phyloP scores from a whole-genome alignment of 768 basidiomycete genomes.

The Mycena indigotica region DNA sequence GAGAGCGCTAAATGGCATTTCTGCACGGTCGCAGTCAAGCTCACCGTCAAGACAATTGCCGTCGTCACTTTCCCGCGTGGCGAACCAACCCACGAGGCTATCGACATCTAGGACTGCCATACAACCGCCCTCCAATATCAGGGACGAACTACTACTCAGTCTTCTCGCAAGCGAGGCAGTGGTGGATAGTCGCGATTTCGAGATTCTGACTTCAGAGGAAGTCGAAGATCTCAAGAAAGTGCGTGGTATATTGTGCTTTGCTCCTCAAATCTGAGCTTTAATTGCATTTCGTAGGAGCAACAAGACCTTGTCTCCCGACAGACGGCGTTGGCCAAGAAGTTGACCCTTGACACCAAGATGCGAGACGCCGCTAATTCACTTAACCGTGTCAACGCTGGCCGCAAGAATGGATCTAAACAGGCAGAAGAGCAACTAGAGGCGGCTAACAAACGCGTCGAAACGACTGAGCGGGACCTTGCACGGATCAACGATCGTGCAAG shows the following conservation, averaged over 20 bases:
- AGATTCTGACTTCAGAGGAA: constrained; percentile 63
- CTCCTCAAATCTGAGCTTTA: background rate
- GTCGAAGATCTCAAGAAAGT: constrained; percentile 57
- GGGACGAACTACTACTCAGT: constrained; percentile 86
- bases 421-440: constrained; percentile 71
- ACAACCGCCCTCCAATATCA: constrained; percentile 43
- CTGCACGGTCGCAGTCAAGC: constrained; percentile 1
- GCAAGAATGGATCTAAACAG: constrained; percentile 63
- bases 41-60: constrained; percentile 5
- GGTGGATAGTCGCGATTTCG: constrained; percentile 84
- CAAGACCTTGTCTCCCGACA: constrained; percentile 67
- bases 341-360: constrained; percentile 82
- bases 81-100: constrained; percentile 17
- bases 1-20: constrained; percentile 16
- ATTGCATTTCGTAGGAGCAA: constrained; percentile 58
- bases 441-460: constrained; percentile 73
- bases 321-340: constrained; percentile 68
- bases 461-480: constrained; percentile 71
- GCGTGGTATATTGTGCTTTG: constrained; percentile 11
- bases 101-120: constrained; percentile 14
- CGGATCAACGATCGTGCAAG: constrained; percentile 63
- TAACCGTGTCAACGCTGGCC: constrained; percentile 62
- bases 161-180: constrained; percentile 92
- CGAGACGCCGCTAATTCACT: constrained; percentile 83
- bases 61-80: constrained; percentile 17